phyloP scores from a whole-genome alignment of 805 yeast genomes.

The Candida incommunis region DNA sequence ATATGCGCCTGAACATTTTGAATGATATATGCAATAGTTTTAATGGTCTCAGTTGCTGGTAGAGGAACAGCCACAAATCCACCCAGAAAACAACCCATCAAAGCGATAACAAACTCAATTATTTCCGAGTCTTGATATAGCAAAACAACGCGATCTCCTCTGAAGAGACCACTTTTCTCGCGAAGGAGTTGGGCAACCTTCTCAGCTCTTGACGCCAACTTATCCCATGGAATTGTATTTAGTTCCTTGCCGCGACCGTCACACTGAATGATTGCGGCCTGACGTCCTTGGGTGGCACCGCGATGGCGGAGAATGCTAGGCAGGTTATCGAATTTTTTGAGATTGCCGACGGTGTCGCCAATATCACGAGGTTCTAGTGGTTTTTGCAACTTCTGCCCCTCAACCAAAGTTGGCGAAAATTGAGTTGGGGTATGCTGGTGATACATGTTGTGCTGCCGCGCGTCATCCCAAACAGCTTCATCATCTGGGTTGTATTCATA shows the following conservation, averaged over 20 bases:
- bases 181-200: conserved; percentile 75
- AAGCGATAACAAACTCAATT: conserved; percentile 70
- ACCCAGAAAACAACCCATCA: conserved; percentile 84
- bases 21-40: conserved; percentile 61
- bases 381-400: conserved; percentile 27
- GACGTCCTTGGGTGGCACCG: conserved; percentile 49
- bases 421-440: background rate
- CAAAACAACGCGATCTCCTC: conserved; percentile 72
- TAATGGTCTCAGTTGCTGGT: conserved; percentile 39
- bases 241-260: conserved; percentile 75
- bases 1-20: conserved; percentile 61
- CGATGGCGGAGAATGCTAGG: conserved; percentile 62
- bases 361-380: conserved; percentile 51
- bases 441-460: background rate
- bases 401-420: background rate
- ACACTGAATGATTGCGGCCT: conserved; percentile 55
- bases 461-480: background rate
- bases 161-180: conserved; percentile 56
- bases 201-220: conserved; percentile 66
- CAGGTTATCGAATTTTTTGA: conserved; percentile 39
- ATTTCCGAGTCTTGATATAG: conserved; percentile 76
- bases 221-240: conserved; percentile 75
- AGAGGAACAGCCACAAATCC: conserved; percentile 93
- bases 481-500: background rate
- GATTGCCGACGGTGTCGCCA: conserved; percentile 18